Percentiles rank a stretch among this genome's conserved stretches.
Conservation (phyloP, 83 land plant species). For the Diphasiastrum complanatum region DNA sequence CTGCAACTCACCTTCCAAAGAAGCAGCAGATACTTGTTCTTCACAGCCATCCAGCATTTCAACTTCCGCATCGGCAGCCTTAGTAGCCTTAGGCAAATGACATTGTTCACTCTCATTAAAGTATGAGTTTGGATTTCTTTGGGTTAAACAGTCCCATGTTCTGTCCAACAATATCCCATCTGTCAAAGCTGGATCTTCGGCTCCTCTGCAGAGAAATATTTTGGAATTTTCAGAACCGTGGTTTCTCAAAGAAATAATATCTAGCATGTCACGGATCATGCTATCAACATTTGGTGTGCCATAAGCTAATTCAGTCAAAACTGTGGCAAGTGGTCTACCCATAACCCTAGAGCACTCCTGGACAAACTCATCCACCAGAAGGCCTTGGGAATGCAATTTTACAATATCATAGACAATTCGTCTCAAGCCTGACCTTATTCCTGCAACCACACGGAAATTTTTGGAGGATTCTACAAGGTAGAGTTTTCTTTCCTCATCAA, state of each 20-base stretch:
- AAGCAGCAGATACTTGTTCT: too few relatives aligned
- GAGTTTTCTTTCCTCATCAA: conserved; percentile 24
- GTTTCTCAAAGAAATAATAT: conserved; percentile 21
- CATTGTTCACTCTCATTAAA: background rate
- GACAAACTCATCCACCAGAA: conserved; percentile 13
- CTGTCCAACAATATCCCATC: conserved; percentile 29
- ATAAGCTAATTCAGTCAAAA: conserved; percentile 32
- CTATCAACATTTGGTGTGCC: conserved; percentile 30
- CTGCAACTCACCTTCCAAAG: background rate
- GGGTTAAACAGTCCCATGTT: background rate
- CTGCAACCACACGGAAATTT: conserved; percentile 29
- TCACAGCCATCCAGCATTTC: background rate
- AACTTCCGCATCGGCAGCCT: background rate
- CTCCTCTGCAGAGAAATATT: conserved; percentile 25
- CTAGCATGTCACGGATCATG: conserved; percentile 32
- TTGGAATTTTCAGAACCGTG: conserved; percentile 1
- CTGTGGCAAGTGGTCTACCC: conserved; percentile 13
- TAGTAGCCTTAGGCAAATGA: background rate
- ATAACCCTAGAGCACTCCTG: conserved; percentile 10
- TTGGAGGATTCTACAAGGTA: conserved; percentile 33
- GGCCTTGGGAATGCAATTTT: conserved; percentile 16
- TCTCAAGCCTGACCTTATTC: conserved; percentile 35
- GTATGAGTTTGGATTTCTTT: background rate
- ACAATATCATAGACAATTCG: conserved; percentile 31
- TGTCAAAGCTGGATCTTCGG: conserved; percentile 39